Conservation (phyloP, 2,329 filamentous ascomycete species). For the Colletotrichum zoysiae region DNA sequence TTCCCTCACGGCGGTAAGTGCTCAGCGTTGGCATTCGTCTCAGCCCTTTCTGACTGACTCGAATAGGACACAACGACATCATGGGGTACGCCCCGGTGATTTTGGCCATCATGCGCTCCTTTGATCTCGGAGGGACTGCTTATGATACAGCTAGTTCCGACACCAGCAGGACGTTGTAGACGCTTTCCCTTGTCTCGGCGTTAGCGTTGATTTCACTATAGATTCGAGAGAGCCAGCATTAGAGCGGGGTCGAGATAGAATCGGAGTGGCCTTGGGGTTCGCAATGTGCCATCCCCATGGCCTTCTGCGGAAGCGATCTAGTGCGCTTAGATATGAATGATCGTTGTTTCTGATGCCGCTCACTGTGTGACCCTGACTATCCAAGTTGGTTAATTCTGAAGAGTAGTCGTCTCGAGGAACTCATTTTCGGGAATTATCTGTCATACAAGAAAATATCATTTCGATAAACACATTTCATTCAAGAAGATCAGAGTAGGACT, state of each 20-base stretch:
- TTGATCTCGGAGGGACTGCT: slow-evolving; percentile 57
- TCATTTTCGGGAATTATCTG: not conserved
- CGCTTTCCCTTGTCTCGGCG: not conserved
- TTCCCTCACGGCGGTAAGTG: slow-evolving; percentile 67
- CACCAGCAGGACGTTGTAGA: slow-evolving; percentile 11
- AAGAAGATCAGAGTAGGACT: not conserved
- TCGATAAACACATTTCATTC: not conserved
- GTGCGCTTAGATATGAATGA: not conserved
- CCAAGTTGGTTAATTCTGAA: no score
- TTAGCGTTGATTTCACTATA: not conserved
- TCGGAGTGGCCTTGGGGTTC: not conserved
- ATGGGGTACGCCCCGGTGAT: slow-evolving; percentile 74
- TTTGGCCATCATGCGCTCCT: slow-evolving; percentile 74
- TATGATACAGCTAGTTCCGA: slow-evolving; percentile 36
- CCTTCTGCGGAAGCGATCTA: not conserved
- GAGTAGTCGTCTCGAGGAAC: not conserved
- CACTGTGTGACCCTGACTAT: not conserved
- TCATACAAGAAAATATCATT: not conserved
- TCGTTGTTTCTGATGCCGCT: not conserved
- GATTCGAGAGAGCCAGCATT: slow-evolving; percentile 6
- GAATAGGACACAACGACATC: slow-evolving; percentile 76
- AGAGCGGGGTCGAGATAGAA: not conserved
- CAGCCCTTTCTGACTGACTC: slow-evolving; percentile 40
- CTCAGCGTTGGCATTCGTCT: not conserved
- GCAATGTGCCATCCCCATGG: not conserved